phyloP scores from a whole-genome alignment of 108 stramenopile genomes.

The Cylindrotheca closterium region DNA sequence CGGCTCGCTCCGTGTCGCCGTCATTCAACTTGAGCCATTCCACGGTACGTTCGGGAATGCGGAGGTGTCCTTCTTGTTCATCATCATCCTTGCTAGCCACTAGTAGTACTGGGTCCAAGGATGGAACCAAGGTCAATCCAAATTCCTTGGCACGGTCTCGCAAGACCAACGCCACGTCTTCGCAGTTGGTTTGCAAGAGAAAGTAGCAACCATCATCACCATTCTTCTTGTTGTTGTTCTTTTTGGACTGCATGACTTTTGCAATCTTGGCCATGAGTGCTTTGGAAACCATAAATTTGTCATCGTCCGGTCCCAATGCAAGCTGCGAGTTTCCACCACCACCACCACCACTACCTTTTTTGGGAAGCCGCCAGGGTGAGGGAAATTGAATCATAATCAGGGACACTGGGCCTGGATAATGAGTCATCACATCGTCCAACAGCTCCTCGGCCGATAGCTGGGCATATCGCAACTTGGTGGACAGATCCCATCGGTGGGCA shows the following conservation, averaged over 20 bases:
- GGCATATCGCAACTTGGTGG: slow-evolving; percentile 33
- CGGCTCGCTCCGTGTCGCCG: slow-evolving; percentile 56
- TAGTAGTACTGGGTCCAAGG: neutral
- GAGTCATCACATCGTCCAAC: slow-evolving; percentile 28
- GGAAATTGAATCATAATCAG: slow-evolving; percentile 73
- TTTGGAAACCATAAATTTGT: slow-evolving; percentile 76
- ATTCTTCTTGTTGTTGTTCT: neutral
- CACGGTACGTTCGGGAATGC: slow-evolving; percentile 51
- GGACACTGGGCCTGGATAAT: slow-evolving; percentile 61
- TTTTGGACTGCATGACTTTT: neutral
- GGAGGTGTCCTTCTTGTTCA: neutral
- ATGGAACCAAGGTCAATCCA: neutral
- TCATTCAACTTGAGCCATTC: slow-evolving; percentile 61
- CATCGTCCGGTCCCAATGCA: slow-evolving; percentile 43
- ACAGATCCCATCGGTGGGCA: slow-evolving; percentile 48
- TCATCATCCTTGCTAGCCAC: neutral
- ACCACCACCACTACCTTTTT: slow-evolving; percentile 12
- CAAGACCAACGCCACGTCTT: slow-evolving; percentile 79
- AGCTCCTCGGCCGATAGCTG: slow-evolving; percentile 60
- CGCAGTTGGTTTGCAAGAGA: slow-evolving; percentile 75
- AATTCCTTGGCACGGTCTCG: slow-evolving; percentile 30
- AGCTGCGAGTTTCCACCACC: slow-evolving; percentile 78
- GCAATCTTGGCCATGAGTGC: slow-evolving; percentile 34
- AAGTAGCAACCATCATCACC: no score
- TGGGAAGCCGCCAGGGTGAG: slow-evolving; percentile 31